Percentiles rank a stretch among this genome's conserved stretches.
Evolutionary conservation across 2,329 filamentous ascomycete species (phyloP).

Genomic region (Pseudocercospora fijiensis): DNA sequence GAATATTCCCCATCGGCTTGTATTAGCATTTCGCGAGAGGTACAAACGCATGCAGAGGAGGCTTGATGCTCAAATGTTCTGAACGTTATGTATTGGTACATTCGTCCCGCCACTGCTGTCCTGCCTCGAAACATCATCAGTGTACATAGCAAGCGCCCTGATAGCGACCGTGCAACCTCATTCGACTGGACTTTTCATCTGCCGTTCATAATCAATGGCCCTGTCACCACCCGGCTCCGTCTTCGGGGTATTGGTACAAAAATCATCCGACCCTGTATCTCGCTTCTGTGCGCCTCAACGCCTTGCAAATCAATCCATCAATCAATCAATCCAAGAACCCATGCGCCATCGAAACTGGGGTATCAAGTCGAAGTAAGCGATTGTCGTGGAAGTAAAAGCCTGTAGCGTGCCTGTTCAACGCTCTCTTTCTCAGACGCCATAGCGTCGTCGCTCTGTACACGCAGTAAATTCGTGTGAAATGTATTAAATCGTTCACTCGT

Average conservation of each 20-base stretch:
- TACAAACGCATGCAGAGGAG: background rate
- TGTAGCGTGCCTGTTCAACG: slow-evolving; percentile 15
- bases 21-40: background rate
- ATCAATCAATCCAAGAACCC: slow-evolving; percentile 17
- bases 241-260: slow-evolving; percentile 16
- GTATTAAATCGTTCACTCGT: slow-evolving; percentile 28
- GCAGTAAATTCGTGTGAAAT: slow-evolving; percentile 2
- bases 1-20: background rate
- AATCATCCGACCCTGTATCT: slow-evolving; percentile 9
- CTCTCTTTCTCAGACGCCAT: background rate
- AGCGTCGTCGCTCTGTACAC: slow-evolving; percentile 3
- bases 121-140: slow-evolving; percentile 8
- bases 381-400: slow-evolving; percentile 33
- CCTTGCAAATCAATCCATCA: slow-evolving; percentile 22
- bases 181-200: slow-evolving; percentile 12
- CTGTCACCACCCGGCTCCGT: background rate
- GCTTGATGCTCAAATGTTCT: background rate
- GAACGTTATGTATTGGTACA: slow-evolving; percentile 9
- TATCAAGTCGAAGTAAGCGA: slow-evolving; percentile 40
- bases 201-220: slow-evolving; percentile 11
- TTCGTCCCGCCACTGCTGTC: background rate
- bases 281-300: slow-evolving; percentile 20
- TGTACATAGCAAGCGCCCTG: slow-evolving; percentile 25
- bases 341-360: slow-evolving; percentile 26
- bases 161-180: slow-evolving; percentile 19